phyloP scores from a whole-genome alignment of 176 grass and related monocot species.

The Avena insularis region DNA sequence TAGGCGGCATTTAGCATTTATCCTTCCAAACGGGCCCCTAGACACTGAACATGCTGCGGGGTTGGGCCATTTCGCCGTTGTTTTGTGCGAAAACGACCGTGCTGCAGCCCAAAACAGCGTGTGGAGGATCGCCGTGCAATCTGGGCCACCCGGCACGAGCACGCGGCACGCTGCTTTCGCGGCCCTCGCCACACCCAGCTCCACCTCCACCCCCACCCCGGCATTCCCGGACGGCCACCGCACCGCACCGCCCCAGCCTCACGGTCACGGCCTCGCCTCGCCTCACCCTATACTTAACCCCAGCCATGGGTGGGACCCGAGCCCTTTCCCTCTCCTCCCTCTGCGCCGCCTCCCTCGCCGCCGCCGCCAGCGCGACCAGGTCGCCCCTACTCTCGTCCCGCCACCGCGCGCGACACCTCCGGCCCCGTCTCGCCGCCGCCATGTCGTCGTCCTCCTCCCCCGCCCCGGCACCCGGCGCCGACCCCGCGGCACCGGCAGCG shows the following conservation, averaged over 20 bases:
- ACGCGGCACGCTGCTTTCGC: conserved; percentile 28
- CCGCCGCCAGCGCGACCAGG: conserved; percentile 11
- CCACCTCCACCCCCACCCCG: conserved; percentile 22
- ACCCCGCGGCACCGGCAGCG: conserved; percentile 12
- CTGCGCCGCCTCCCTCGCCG: conserved; percentile 51
- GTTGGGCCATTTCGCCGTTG: background rate
- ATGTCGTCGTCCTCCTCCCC: conserved; percentile 67
- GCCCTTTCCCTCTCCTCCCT: conserved; percentile 64
- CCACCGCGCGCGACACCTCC: conserved; percentile 29
- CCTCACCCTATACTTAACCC: conserved; percentile 19
- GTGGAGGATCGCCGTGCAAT: conserved; percentile 1
- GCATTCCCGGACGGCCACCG: conserved; percentile 40
- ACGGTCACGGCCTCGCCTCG: background rate
- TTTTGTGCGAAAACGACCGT: background rate
- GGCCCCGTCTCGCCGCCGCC: conserved; percentile 40
- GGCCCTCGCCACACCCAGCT: conserved; percentile 4
- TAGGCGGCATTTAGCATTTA: too few relatives aligned
- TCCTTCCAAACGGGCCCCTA: too few relatives aligned
- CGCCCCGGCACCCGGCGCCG: conserved; percentile 17
- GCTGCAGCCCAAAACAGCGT: conserved; percentile 17
- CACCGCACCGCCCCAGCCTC: conserved; percentile 12
- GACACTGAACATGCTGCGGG: background rate
- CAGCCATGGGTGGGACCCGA: conserved; percentile 68
- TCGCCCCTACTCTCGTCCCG: conserved; percentile 31
- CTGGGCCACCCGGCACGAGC: conserved; percentile 34